Evolutionary conservation across 345 rosid species (phyloP).

Genomic region (Moricandia arvensis): DNA sequence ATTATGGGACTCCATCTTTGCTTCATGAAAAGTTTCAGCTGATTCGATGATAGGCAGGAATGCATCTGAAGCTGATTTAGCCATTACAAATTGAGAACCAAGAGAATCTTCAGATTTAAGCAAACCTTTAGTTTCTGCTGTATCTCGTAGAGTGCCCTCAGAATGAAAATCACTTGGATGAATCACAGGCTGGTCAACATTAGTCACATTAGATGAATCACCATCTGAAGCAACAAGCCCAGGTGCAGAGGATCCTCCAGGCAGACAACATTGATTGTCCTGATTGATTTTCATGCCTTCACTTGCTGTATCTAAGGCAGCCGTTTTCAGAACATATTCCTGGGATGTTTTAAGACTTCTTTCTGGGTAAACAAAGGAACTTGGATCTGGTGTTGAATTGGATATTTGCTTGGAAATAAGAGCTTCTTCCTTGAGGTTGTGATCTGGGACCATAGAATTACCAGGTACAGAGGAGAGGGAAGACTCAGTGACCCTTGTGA

Average conservation of each 20-base stretch:
- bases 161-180: slow-evolving; percentile 75
- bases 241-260: slow-evolving; percentile 45
- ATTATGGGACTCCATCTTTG: slow-evolving; percentile 45
- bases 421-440: slow-evolving; percentile 31
- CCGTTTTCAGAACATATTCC: slow-evolving; percentile 46
- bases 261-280: slow-evolving; percentile 45
- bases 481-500: slow-evolving; percentile 32
- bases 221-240: slow-evolving; percentile 48
- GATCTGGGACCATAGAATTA: slow-evolving; percentile 26
- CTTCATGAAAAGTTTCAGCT: slow-evolving; percentile 50
- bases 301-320: slow-evolving; percentile 44
- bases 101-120: slow-evolving; percentile 87
- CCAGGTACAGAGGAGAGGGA: slow-evolving; percentile 27
- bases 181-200: slow-evolving; percentile 53
- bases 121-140: slow-evolving; percentile 69
- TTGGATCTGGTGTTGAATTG: slow-evolving; percentile 33
- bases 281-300: slow-evolving; percentile 49
- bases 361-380: slow-evolving; percentile 26
- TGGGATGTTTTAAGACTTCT: slow-evolving; percentile 37
- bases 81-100: slow-evolving; percentile 71
- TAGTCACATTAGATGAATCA: slow-evolving; percentile 48
- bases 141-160: slow-evolving; percentile 69
- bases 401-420: slow-evolving; percentile 18
- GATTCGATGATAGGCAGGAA: slow-evolving; percentile 56
- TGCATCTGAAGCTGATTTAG: slow-evolving; percentile 54